Evolutionary conservation across 2,329 filamentous ascomycete species (phyloP).

Genomic region (Neopestalotiopsis sp.): DNA sequence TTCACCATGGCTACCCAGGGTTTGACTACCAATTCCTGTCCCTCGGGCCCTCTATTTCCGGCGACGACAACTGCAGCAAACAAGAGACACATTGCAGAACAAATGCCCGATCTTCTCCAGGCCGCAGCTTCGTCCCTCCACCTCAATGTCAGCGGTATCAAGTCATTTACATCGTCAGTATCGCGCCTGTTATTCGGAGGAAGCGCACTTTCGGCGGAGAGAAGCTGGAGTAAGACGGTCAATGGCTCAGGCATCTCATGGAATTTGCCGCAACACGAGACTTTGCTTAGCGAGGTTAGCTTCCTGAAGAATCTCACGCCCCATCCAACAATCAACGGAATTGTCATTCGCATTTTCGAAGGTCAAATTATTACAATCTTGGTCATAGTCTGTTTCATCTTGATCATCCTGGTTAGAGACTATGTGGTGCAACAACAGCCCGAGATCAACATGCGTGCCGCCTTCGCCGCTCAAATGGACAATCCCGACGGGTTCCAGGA

Average conservation of each 20-base stretch:
- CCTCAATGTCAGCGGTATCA: conserved; percentile 16
- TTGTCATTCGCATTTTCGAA: conserved; percentile 83
- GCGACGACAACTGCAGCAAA: conserved; percentile 44
- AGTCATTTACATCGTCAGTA: conserved; percentile 10
- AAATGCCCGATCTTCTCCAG: conserved; percentile 29
- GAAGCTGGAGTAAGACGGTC: neutral
- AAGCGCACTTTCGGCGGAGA: neutral
- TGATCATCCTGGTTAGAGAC: conserved; percentile 95
- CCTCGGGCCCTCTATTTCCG: conserved; percentile 44
- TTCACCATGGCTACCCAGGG: conserved; percentile 27
- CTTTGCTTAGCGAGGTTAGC: conserved; percentile 61
- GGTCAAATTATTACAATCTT: conserved; percentile 92
- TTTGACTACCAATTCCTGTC: conserved; percentile 36
- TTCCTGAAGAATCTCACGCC: conserved; percentile 68
- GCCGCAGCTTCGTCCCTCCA: neutral
- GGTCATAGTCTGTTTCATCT: conserved; percentile 91
- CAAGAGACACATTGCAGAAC: conserved; percentile 41
- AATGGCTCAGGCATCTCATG: conserved; percentile 25
- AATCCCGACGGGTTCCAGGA: conserved; percentile 22
- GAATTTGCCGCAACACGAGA: conserved; percentile 22
- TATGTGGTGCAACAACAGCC: conserved; percentile 99
- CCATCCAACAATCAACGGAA: conserved; percentile 74
- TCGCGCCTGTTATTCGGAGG: conserved; percentile 16
- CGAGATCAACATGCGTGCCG: conserved; percentile 80
- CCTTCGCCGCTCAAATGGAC: conserved; percentile 58